These are phyloP conservation scores for Silene noctiflora DNA, from an alignment of 179 eudicot species.

Conservation along the genomic window DNA sequence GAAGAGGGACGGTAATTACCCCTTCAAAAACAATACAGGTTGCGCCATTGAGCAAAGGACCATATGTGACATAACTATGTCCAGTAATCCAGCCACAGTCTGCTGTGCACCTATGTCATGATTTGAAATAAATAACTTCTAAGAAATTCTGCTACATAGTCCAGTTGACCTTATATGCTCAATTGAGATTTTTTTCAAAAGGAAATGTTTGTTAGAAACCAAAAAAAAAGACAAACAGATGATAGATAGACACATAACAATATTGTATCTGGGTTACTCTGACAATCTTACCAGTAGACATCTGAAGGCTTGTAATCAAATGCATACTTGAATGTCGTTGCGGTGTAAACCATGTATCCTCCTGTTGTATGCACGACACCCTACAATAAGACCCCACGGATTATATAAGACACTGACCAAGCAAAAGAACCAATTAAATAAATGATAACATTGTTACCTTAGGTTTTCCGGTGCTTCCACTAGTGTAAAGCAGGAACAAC, in stretches of 20 bases:
- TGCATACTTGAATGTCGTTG: slow-evolving; percentile 96
- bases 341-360: slow-evolving; percentile 96
- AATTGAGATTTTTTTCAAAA: neutral
- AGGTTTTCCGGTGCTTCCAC: slow-evolving; percentile 99
- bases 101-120: slow-evolving; percentile 83
- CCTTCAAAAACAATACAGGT: slow-evolving; percentile 82
- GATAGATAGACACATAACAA: neutral
- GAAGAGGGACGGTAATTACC: slow-evolving; percentile 44
- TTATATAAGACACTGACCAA: neutral
- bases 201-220: neutral
- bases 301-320: slow-evolving; percentile 95
- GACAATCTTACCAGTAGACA: slow-evolving; percentile 65
- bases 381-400: slow-evolving; percentile 32
- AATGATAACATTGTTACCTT: slow-evolving; percentile 48
- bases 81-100: slow-evolving; percentile 99
- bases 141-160: neutral
- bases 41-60: slow-evolving; percentile 98
- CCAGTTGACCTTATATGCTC: neutral
- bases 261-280: neutral
- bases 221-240: neutral
- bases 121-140: neutral
- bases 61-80: slow-evolving; percentile 96
- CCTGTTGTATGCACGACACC: slow-evolving; percentile 98
- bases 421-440: neutral
- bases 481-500: slow-evolving; percentile 87